phyloP scores from a whole-genome alignment of 768 basidiomycete genomes.

The Saitozyma podzolica region DNA sequence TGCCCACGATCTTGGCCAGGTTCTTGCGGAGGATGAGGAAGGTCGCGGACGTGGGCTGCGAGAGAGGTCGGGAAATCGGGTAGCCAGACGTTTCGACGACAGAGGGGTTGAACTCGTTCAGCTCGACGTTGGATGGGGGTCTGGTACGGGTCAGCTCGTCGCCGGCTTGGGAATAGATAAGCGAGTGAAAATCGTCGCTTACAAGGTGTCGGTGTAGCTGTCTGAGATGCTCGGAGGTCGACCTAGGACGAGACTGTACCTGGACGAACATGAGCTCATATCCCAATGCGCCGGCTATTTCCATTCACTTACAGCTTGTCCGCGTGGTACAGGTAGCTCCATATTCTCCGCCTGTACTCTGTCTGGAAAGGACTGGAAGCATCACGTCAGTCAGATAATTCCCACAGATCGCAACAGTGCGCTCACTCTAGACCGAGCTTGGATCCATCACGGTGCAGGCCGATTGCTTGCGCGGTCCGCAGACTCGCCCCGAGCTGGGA shows the following conservation, averaged over 20 bases:
- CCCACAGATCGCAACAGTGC: neutral
- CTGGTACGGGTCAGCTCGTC: conserved; percentile 27
- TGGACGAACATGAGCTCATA: conserved; percentile 7
- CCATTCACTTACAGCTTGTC: conserved; percentile 64
- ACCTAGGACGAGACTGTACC: conserved; percentile 81
- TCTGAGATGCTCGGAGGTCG: conserved; percentile 82
- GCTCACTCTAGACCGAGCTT: conserved; percentile 65
- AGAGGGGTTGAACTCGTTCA: conserved; percentile 41
- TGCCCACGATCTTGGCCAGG: conserved; percentile 79
- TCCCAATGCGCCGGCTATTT: no score
- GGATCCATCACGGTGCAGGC: conserved; percentile 83
- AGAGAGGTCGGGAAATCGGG: conserved; percentile 47
- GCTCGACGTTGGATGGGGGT: conserved; percentile 60
- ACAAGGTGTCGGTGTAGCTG: conserved; percentile 72
- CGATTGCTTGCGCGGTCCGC: conserved; percentile 87
- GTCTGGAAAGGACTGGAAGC: conserved; percentile 62
- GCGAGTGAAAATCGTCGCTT: conserved; percentile 7
- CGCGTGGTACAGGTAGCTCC: conserved; percentile 83
- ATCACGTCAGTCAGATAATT: neutral
- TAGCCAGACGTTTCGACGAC: conserved; percentile 8
- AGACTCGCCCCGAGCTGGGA: conserved; percentile 91
- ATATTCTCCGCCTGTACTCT: conserved; percentile 86
- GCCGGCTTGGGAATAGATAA: neutral
- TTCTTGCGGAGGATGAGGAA: conserved; percentile 84
- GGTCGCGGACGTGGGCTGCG: conserved; percentile 76